phyloP scores from a whole-genome alignment of 208 protist genomes.

The Acanthamoeba lenticulata region DNA sequence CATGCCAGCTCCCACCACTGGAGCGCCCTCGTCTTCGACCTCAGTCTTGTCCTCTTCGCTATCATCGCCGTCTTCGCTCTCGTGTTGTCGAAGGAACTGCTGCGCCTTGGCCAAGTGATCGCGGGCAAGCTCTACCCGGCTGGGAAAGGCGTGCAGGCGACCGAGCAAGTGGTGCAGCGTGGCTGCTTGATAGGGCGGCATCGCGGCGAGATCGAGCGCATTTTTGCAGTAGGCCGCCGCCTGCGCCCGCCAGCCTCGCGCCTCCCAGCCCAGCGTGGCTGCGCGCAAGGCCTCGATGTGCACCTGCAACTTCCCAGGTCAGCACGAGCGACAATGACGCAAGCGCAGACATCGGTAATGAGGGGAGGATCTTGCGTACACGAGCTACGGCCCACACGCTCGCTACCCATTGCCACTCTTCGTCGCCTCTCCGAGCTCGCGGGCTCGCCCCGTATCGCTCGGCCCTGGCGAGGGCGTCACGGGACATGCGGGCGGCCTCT shows the following conservation, averaged over 20 bases:
- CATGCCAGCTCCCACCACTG: background rate
- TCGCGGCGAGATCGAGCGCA: background rate
- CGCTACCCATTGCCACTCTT: background rate
- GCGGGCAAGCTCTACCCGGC: background rate
- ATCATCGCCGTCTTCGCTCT: too few relatives aligned
- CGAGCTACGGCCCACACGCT: slow-evolving; percentile 19
- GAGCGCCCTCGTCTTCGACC: background rate
- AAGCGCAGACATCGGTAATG: too few relatives aligned
- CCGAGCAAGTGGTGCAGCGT: slow-evolving; percentile 7
- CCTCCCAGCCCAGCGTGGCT: slow-evolving; percentile 12
- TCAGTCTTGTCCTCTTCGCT: background rate
- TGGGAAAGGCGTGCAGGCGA: background rate
- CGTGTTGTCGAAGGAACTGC: background rate
- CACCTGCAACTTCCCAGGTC: background rate
- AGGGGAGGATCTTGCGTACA: too few relatives aligned
- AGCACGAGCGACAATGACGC: background rate
- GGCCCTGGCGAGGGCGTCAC: background rate
- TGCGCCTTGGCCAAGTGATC: background rate
- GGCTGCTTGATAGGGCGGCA: slow-evolving; percentile 2
- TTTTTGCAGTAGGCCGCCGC: slow-evolving; percentile 35
- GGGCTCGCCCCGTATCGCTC: background rate
- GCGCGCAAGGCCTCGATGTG: slow-evolving; percentile 21
- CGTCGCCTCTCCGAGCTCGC: background rate
- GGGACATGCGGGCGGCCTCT: background rate
- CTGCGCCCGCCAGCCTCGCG: background rate